Conservation (phyloP, 306 rosid genomes). For the Hippophae tibetana region DNA sequence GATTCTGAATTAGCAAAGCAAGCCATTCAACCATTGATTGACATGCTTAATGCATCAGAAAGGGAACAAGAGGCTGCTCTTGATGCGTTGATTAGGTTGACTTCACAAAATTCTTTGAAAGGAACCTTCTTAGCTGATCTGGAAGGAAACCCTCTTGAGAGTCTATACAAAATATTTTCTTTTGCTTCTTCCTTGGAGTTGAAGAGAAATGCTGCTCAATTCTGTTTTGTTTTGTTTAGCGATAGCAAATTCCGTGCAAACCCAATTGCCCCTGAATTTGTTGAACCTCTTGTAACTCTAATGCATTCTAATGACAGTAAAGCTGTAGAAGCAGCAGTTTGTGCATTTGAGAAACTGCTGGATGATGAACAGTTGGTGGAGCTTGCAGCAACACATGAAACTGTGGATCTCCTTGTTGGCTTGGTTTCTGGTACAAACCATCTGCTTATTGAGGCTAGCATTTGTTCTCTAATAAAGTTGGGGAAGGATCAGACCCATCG, state of each 20-base stretch:
- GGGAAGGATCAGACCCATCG: constrained; percentile 80
- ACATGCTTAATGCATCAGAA: constrained; percentile 82
- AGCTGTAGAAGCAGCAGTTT: constrained; percentile 76
- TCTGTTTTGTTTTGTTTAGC: constrained; percentile 60
- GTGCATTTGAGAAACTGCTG: constrained; percentile 83
- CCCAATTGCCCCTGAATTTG: constrained; percentile 63
- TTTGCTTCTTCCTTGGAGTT: constrained; percentile 64
- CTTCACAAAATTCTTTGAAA: constrained; percentile 61
- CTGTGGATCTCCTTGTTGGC: constrained; percentile 78
- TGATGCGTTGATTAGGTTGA: constrained; percentile 60
- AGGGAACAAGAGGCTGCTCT: constrained; percentile 89
- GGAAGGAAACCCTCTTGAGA: constrained; percentile 72
- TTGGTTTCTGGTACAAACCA: constrained; percentile 70
- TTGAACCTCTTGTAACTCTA: constrained; percentile 65
- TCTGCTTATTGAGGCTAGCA: constrained; percentile 69
- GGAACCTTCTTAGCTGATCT: constrained; percentile 54
- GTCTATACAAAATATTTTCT: constrained; percentile 64
- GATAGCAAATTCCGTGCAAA: constrained; percentile 57
- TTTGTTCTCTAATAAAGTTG: constrained; percentile 72
- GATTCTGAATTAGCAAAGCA: constrained; percentile 70
- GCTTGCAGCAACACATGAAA: constrained; percentile 58
- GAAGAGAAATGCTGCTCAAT: constrained; percentile 73
- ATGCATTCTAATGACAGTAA: constrained; percentile 55
- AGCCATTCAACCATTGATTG: constrained; percentile 81
- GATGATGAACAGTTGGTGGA: constrained; percentile 79